These are phyloP conservation scores for Thyridium curvatum DNA, from an alignment of 2,329 filamentous ascomycete genomes.

Conservation along the genomic window DNA sequence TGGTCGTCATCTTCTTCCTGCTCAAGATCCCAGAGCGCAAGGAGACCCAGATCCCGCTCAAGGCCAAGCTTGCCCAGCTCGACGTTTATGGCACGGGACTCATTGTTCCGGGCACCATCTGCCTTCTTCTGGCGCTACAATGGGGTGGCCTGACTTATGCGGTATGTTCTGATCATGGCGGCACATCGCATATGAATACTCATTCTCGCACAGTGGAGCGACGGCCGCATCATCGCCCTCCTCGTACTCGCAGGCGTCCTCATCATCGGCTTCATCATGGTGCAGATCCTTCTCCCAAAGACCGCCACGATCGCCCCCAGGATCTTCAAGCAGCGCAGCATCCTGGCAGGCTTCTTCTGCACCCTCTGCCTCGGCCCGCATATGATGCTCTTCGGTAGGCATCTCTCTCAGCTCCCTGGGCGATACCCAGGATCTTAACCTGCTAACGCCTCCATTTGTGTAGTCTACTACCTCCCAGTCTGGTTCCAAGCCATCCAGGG, in stretches of 20 bases:
- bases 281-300: conserved; percentile 48
- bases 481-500: conserved; percentile 43
- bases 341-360: conserved; percentile 25
- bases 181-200: too few relatives aligned
- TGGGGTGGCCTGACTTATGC: conserved; percentile 52
- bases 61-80: conserved; percentile 41
- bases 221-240: conserved; percentile 46
- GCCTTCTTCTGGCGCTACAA: conserved; percentile 55
- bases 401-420: conserved; percentile 8
- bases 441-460: conserved; percentile 2
- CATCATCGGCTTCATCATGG: conserved; percentile 37
- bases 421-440: neutral
- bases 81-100: conserved; percentile 54
- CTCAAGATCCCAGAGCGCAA: conserved; percentile 32
- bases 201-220: conserved; percentile 30
- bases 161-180: too few relatives aligned
- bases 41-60: conserved; percentile 20
- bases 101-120: conserved; percentile 53
- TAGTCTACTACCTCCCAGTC: conserved; percentile 39
- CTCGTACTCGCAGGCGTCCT: conserved; percentile 43
- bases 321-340: conserved; percentile 32
- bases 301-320: conserved; percentile 35
- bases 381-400: conserved; percentile 30
- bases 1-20: conserved; percentile 41
- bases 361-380: conserved; percentile 25